Evolutionary conservation across 1,284 basidiomycete species (phyloP).

Genomic region (Pisolithus thermaeus): DNA sequence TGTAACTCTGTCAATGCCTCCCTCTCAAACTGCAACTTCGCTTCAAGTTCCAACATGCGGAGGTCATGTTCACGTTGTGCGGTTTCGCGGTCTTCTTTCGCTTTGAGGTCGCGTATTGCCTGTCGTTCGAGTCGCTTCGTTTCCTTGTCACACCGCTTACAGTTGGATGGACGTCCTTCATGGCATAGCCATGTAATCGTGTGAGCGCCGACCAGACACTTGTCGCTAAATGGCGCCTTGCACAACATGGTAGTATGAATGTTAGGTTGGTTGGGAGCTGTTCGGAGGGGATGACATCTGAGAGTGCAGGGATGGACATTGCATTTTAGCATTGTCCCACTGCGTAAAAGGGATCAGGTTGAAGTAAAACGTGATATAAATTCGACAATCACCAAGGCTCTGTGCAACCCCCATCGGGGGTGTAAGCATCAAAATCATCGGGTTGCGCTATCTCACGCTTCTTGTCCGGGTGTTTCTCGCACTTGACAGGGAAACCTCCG

Average conservation of each 20-base stretch:
- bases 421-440: constrained; percentile 44
- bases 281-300: constrained; percentile 43
- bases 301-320: constrained; percentile 45
- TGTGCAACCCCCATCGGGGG: constrained; percentile 58
- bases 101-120: constrained; percentile 24
- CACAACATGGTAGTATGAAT: constrained; percentile 47
- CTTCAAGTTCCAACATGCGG: constrained; percentile 30
- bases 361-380: not conserved
- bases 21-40: constrained; percentile 23
- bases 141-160: constrained; percentile 28
- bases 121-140: constrained; percentile 29
- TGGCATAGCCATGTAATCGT: constrained; percentile 32
- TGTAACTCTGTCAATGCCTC: constrained; percentile 26
- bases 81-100: constrained; percentile 30
- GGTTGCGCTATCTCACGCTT: constrained; percentile 33
- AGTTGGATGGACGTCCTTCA: constrained; percentile 26
- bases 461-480: constrained; percentile 46
- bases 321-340: constrained; percentile 41
- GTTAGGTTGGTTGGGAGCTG: constrained; percentile 24
- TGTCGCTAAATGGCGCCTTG: constrained; percentile 19
- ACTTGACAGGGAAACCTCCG: constrained; percentile 52
- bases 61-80: constrained; percentile 28
- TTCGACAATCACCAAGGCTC: constrained; percentile 43
- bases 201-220: constrained; percentile 34
- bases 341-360: constrained; percentile 17